Percentiles rank a stretch among this genome's conserved stretches.
These are phyloP conservation scores for Pueraria montana DNA, from an alignment of 306 rosid genomes.

Conservation along the genomic window DNA sequence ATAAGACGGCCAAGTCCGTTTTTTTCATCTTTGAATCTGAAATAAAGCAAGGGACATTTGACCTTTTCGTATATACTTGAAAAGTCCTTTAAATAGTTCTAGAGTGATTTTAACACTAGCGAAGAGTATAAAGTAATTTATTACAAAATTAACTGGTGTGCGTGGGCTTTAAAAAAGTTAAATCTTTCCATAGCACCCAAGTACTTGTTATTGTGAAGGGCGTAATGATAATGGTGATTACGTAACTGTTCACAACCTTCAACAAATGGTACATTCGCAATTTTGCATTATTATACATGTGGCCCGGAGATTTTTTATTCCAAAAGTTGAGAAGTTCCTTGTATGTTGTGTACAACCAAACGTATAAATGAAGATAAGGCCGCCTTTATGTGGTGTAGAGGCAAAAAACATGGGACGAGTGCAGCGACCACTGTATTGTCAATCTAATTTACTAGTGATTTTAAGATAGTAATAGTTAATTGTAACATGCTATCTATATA, in stretches of 20 bases:
- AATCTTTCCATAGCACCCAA: background rate
- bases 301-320: background rate
- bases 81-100: background rate
- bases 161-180: background rate
- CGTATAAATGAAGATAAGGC: too few species aligned
- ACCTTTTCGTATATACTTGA: background rate
- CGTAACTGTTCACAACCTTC: background rate
- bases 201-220: background rate
- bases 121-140: background rate
- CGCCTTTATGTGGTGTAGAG: too few species aligned
- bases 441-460: background rate
- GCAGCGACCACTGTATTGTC: too few species aligned
- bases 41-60: background rate
- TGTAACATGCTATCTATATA: too few species aligned
- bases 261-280: background rate
- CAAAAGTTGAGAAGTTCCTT: background rate
- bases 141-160: background rate
- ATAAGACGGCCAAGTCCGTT: background rate
- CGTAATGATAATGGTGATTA: background rate
- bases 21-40: constrained; percentile 2
- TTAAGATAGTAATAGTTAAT: too few species aligned
- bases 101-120: background rate
- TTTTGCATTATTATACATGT: background rate
- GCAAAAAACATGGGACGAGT: background rate
- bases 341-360: too few species aligned